Base-by-base conservation (phyloP, 305 asterid species). In the Solanum hybrid region DNA sequence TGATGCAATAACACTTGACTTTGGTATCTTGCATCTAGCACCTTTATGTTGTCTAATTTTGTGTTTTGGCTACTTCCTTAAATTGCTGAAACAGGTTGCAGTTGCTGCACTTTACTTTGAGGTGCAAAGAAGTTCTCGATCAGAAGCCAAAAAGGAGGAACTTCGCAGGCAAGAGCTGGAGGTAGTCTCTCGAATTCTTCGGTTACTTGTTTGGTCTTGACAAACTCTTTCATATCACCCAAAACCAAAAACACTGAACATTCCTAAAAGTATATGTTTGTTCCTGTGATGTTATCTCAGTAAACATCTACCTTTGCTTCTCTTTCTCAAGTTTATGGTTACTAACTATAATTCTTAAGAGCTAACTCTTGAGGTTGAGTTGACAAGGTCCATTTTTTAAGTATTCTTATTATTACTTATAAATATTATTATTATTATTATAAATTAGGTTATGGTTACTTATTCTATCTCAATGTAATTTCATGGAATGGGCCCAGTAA, bases 91-190 rank as follows among this genome's bases (percentile, higher is more conserved):
- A 86, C 87, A 96, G 99, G 99, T 97, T 89, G 99, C 94, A 89
- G 98, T 94, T 72, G 99, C 93, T 92, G 99, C 95, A 34, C 91
- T 97, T 89, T 89, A 88, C 80, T 96, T 97, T 93, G 99, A 96
- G 95, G 94, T 93, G 92, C 99, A 97, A 92, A 94, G 99, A 94
- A 95, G 91, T 92, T 84, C 98, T 88, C 93, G 99, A 84, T 96
- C 99, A 85, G 99, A 97, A 94, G 99, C 99, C 29, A 96, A 92
- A 91, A 96, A 95, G 91, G 99, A 97, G 95, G 99, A 95, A 89
- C 72, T 92, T 32, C 97, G 98, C 86, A 94, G 77, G 90, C 93
- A 93, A 87, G 98, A 96, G 90, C 78, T 96, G 91, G 98, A 97
- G 99, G 99, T 96, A 94, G 90, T 75, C 78, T 75, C 56, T 45